These are phyloP conservation scores for Paxillus rubicundulus DNA, from an alignment of 768 basidiomycete species.

Conservation along the genomic window DNA sequence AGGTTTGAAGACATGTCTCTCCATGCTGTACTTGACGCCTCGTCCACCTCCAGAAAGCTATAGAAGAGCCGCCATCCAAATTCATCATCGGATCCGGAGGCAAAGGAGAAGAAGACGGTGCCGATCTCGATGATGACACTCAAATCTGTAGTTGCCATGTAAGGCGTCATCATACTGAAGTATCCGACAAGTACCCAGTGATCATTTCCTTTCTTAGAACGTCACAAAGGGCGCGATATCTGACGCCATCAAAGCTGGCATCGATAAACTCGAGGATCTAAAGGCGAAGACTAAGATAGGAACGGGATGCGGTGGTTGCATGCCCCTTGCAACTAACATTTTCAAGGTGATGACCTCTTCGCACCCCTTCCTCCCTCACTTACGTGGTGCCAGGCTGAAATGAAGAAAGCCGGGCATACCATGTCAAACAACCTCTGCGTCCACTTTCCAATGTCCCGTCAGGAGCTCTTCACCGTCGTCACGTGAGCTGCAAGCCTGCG, in stretches of 20 bases:
- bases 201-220: conserved; percentile 38
- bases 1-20: conserved; percentile 3
- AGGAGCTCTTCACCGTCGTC: conserved; percentile 65
- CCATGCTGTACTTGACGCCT: background rate
- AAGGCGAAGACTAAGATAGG: conserved; percentile 69
- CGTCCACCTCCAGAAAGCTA: conserved; percentile 46
- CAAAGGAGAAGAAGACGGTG: conserved; percentile 55
- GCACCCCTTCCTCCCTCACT: background rate
- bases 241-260: conserved; percentile 49
- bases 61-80: conserved; percentile 62
- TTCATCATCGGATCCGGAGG: conserved; percentile 59
- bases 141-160: conserved; percentile 73
- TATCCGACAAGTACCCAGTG: background rate
- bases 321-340: conserved; percentile 49
- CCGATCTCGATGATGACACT: conserved; percentile 67
- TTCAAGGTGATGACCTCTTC: conserved; percentile 30
- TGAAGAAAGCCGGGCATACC: conserved; percentile 62
- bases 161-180: conserved; percentile 8
- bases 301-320: conserved; percentile 72
- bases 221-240: conserved; percentile 59
- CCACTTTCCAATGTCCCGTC: conserved; percentile 63
- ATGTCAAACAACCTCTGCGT: conserved; percentile 60
- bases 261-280: conserved; percentile 48
- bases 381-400: conserved; percentile 48
- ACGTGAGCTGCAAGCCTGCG: conserved; percentile 29